Conservation (phyloP, 805 yeast genomes). For the Lachancea quebecensis region DNA sequence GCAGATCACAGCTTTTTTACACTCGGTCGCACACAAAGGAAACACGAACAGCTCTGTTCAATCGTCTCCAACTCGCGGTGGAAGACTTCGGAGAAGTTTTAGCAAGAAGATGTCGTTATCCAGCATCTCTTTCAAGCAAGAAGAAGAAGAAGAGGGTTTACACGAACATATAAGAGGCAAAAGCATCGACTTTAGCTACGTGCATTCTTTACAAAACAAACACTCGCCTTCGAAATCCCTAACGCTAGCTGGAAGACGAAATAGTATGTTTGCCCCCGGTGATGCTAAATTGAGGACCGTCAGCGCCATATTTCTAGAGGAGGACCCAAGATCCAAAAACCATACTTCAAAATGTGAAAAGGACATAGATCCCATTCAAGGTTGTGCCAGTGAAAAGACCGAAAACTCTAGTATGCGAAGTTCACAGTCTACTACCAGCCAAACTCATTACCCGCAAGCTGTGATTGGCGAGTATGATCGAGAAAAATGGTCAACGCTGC, state of each 20-base stretch:
- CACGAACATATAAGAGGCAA: constrained; percentile 19
- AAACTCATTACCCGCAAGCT: constrained; percentile 20
- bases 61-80: constrained; percentile 26
- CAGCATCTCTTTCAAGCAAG: constrained; percentile 23
- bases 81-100: constrained; percentile 20
- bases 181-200: constrained; percentile 29
- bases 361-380: background rate
- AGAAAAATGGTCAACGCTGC: constrained; percentile 29
- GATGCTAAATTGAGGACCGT: constrained; percentile 3
- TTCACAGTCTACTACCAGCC: constrained; percentile 11
- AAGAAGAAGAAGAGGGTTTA: constrained; percentile 1
- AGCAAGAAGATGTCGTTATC: constrained; percentile 29
- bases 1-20: constrained; percentile 11
- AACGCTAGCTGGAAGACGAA: constrained; percentile 10
- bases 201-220: constrained; percentile 25
- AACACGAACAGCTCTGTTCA: constrained; percentile 15
- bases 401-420: constrained; percentile 9
- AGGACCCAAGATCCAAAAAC: background rate
- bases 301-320: constrained; percentile 4
- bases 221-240: constrained; percentile 31
- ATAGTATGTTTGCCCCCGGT: constrained; percentile 4
- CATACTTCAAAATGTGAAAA: background rate
- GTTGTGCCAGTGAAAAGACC: background rate
- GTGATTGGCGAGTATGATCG: constrained; percentile 32
- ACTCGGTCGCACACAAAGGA: constrained; percentile 3